Evolutionary conservation across 371 early-diverging fungal genomes (phyloP).

Genomic region (Phascolomyces articulosus): DNA sequence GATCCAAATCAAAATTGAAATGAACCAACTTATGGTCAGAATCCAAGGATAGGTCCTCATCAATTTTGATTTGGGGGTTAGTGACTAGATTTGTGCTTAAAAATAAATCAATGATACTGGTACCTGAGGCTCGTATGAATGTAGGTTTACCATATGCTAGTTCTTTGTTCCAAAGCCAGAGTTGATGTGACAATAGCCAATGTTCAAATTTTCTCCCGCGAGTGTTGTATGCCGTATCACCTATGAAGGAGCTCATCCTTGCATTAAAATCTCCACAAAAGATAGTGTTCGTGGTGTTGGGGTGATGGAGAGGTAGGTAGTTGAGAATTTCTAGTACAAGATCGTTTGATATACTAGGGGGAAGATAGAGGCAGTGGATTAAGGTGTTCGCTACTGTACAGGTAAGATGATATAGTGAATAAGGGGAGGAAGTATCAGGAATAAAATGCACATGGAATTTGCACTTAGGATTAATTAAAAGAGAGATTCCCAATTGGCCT

Average conservation of each 20-base stretch:
- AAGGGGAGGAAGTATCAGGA: conserved; percentile 2
- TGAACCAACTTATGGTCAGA: conserved; percentile 14
- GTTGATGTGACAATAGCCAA: neutral
- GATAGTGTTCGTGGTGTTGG: conserved; percentile 2
- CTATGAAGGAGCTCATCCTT: neutral
- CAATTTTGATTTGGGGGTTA: neutral
- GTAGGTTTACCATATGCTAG: conserved; percentile 18
- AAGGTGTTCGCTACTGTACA: conserved; percentile 2
- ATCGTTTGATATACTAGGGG: neutral
- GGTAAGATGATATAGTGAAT: neutral
- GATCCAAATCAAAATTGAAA: neutral
- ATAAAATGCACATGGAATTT: neutral
- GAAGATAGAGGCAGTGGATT: conserved; percentile 17
- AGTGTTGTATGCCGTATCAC: neutral
- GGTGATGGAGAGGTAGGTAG: conserved; percentile 2
- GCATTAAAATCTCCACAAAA: conserved; percentile 17
- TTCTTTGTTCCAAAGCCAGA: neutral
- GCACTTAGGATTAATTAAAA: conserved; percentile 8
- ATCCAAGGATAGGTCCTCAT: conserved; percentile 9
- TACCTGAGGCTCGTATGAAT: neutral
- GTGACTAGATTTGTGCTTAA: neutral
- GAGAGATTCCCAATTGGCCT: conserved; percentile 10
- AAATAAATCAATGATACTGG: conserved; percentile 12
- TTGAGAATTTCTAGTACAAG: conserved; percentile 2
- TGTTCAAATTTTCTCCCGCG: neutral